These are phyloP conservation scores for Tilletia caries DNA, from an alignment of 1,284 basidiomycete genomes.

Conservation along the genomic window DNA sequence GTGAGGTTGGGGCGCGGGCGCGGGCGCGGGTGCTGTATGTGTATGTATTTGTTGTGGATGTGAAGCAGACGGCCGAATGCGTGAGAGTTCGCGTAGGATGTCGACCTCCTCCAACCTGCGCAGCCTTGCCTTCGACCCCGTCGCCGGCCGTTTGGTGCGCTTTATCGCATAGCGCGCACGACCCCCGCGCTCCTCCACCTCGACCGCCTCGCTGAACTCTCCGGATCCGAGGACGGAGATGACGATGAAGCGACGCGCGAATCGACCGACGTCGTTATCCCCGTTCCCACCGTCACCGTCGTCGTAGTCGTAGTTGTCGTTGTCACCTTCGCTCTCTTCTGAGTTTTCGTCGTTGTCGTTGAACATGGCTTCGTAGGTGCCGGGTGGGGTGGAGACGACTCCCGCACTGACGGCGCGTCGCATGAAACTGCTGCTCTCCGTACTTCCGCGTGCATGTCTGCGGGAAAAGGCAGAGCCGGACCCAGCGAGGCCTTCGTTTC, in stretches of 20 bases:
- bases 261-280: conserved; percentile 23
- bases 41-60: no score
- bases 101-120: conserved; percentile 94
- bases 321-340: neutral
- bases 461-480: conserved; percentile 17
- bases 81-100: conserved; percentile 75
- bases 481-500: conserved; percentile 13
- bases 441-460: conserved; percentile 5
- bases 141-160: conserved; percentile 81
- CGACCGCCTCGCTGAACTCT: conserved; percentile 90
- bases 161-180: conserved; percentile 80
- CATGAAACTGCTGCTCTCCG: conserved; percentile 11
- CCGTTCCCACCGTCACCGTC: conserved; percentile 10
- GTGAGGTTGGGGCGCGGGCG: conserved; percentile 55
- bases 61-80: neutral
- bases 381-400: conserved; percentile 6
- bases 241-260: conserved; percentile 64
- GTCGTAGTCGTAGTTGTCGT: neutral
- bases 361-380: conserved; percentile 5
- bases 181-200: conserved; percentile 70
- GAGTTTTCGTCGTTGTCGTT: neutral
- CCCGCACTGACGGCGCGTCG: conserved; percentile 11
- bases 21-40: conserved; percentile 21
- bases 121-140: conserved; percentile 77
- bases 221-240: conserved; percentile 82